Percentiles rank a stretch among this genome's conserved stretches.
These are phyloP conservation scores for Chenopodium berlandieri DNA, from an alignment of 148 eudicot species.

Conservation along the genomic window DNA sequence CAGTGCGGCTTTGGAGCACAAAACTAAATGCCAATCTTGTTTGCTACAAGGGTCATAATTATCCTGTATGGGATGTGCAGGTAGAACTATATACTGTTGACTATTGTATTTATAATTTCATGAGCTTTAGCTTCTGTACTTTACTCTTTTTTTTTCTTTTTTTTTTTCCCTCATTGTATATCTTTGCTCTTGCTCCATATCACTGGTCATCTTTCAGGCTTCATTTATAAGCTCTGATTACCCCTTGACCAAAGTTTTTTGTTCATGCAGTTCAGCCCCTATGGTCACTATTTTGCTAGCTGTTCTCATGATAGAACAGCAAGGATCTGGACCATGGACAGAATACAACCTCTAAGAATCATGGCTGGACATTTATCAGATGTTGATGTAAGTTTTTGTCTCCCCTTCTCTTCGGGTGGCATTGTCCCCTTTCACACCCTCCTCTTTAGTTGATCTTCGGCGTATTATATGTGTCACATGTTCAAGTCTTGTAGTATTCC, in stretches of 20 bases:
- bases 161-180: neutral
- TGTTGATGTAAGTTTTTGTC: constrained; percentile 74
- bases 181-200: constrained; percentile 11
- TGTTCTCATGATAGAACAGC: constrained; percentile 99
- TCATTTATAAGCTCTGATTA: constrained; percentile 7
- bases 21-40: constrained; percentile 92
- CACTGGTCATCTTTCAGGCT: neutral
- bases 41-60: constrained; percentile 99
- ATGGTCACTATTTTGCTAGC: constrained; percentile 96
- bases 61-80: constrained; percentile 99
- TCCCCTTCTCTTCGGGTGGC: neutral
- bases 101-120: neutral
- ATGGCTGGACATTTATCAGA: constrained; percentile 99
- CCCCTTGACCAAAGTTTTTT: constrained; percentile 22
- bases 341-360: constrained; percentile 89
- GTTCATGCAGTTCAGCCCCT: constrained; percentile 85
- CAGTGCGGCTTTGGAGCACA: constrained; percentile 96
- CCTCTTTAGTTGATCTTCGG: neutral
- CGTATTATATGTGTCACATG: neutral
- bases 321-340: constrained; percentile 94
- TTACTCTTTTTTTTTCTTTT: neutral
- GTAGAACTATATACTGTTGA: constrained; percentile 33
- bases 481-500: neutral
- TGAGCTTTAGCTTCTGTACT: neutral
- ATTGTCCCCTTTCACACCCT: neutral